Evolutionary conservation across 2,329 filamentous ascomycete genomes (phyloP).

Genomic region (Paramyrothecium roridum): DNA sequence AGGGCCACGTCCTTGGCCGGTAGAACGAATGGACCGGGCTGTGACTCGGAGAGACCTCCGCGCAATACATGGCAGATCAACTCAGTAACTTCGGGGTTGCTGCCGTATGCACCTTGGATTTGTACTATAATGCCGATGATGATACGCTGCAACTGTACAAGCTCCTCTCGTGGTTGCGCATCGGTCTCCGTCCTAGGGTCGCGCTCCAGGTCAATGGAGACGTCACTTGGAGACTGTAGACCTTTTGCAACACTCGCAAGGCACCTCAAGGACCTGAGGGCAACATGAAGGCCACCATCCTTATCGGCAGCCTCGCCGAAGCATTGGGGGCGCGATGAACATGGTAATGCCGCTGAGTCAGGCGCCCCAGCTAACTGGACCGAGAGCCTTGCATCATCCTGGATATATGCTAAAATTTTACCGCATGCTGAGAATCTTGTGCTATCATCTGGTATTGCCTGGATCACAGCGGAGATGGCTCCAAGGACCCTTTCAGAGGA

Average conservation of each 20-base stretch:
- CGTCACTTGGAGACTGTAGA: constrained; percentile 65
- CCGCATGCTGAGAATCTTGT: constrained; percentile 50
- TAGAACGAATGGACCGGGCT: constrained; percentile 75
- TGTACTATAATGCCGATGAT: constrained; percentile 44
- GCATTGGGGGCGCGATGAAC: constrained; percentile 18
- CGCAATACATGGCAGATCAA: constrained; percentile 68
- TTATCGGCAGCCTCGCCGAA: constrained; percentile 32
- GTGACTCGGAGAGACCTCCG: constrained; percentile 71
- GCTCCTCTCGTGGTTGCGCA: constrained; percentile 7
- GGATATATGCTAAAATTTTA: constrained; percentile 59
- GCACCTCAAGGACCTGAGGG: constrained; percentile 60
- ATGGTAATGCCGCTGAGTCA: constrained; percentile 11
- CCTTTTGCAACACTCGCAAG: constrained; percentile 69
- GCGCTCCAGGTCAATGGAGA: constrained; percentile 64
- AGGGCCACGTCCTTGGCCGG: constrained; percentile 62
- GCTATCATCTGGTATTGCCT: constrained; percentile 61
- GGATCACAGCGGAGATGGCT: constrained; percentile 72
- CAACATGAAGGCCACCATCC: constrained; percentile 42
- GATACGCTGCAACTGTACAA: constrained; percentile 37
- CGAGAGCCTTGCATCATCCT: constrained; percentile 45
- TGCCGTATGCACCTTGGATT: constrained; percentile 50
- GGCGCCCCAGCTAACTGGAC: constrained; percentile 13
- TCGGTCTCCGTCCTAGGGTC: constrained; percentile 22
- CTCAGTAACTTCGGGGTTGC: constrained; percentile 66
- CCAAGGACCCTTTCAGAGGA: constrained; percentile 72